Percentiles rank a stretch among this genome's conserved stretches.
Evolutionary conservation across 225 moss, liverwort and hornwort genomes (phyloP).

Genomic region (Pleurozium schreberi): DNA sequence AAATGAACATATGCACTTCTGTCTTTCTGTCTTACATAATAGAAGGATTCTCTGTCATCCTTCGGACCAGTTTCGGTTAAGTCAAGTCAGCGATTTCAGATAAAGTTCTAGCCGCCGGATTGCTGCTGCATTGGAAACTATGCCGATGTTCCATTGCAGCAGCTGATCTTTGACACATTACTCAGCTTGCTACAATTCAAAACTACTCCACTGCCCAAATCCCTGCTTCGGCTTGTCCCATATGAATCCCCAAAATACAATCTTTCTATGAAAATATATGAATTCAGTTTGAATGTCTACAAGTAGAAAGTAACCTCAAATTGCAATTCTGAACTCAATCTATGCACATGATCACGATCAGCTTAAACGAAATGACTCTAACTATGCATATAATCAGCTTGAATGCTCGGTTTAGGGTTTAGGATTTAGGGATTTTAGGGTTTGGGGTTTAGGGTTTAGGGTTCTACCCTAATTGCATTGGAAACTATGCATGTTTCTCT

Average conservation of each 20-base stretch:
- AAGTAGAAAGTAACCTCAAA: neutral
- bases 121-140: neutral
- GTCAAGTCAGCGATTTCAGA: neutral
- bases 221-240: constrained; percentile 65
- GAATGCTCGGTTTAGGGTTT: neutral
- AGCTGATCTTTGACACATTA: constrained; percentile 12
- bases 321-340: neutral
- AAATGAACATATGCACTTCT: neutral
- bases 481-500: neutral
- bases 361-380: neutral
- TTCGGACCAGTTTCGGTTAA: neutral
- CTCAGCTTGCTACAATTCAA: constrained; percentile 34
- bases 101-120: neutral
- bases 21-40: neutral
- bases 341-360: neutral
- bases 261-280: neutral
- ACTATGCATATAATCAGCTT: neutral
- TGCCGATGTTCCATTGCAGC: constrained; percentile 41
- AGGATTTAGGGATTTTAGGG: too few relatives aligned
- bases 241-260: neutral
- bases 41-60: neutral
- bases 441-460: too few relatives aligned
- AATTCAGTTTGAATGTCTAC: neutral
- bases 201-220: neutral
- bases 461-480: neutral